Base-by-base conservation (phyloP, 2,329 filamentous ascomycete genomes). In the Ophiocordyceps robertsii region DNA sequence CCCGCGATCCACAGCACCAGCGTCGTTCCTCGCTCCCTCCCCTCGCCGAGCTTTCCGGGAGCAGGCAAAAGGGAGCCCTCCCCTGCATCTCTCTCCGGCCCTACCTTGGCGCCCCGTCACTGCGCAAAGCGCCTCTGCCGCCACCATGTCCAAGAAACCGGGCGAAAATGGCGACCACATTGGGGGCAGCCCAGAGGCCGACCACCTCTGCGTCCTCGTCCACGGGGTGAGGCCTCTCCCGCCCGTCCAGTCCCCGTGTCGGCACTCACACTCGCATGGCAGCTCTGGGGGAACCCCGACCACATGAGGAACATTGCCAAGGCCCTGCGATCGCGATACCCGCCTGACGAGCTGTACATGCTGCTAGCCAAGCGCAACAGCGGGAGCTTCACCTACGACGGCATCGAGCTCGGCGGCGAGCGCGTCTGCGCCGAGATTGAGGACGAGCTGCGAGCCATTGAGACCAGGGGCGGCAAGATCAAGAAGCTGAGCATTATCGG, bases 401-500 rank as follows among this genome's bases (percentile, higher is more conserved):
- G 79, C 45, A 77, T 83, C 56, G 80, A 83, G 57, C 67, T 71
- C 3, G 77, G 79, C 49, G 80, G 78, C 52, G 79, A 83, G 64
- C 72, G 79, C 38, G 73, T 83, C 8, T 80, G 77, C 50, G 63
- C 70, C 46, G 79, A 83, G 63, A 81, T 83, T 44, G 76, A 82
- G 55, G 70, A 82, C 51, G 70, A 80, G 52, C 57, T 83, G 43
- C 68, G 71, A 43, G 57, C 60, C 37, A 70, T 80, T 41, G 70
- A 74, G 39, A 64, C 65, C 36, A 66, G 70, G 27, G 89, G 87
- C 19, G 76, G 82, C 50, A 72, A 75, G 36, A 82, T 95, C 54
- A 80, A 66, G 39, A 93, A 88, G 63, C 68, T 96, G 49, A 95
- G 88, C 58, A 69, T 96, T 35, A 73, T 90, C 37, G 90, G 90